Conservation (phyloP, 495 filamentous ascomycete species). For the Platismatia glauca region DNA sequence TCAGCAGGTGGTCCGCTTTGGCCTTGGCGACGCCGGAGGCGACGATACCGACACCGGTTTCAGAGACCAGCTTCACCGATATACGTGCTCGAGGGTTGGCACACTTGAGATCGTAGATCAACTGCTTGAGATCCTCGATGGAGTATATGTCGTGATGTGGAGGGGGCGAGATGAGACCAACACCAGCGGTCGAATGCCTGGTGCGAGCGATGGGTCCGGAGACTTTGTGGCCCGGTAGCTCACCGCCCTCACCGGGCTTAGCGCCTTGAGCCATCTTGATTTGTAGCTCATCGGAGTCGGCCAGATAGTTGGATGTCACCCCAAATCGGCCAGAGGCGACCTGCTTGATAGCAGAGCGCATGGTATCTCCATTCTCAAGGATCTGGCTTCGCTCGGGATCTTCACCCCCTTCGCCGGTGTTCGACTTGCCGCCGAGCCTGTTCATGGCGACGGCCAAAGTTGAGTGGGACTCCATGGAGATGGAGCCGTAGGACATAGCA, state of each 20-base stretch:
- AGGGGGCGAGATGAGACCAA: slow-evolving; percentile 96
- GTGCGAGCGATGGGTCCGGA: slow-evolving; percentile 93
- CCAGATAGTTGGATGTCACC: slow-evolving; percentile 97
- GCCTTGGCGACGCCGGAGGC: slow-evolving; percentile 98
- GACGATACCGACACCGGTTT: slow-evolving; percentile 97
- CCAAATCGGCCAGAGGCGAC: slow-evolving; percentile 96
- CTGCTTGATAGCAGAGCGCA: slow-evolving; percentile 98
- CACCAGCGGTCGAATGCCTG: slow-evolving; percentile 95
- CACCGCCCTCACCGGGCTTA: slow-evolving; percentile 97
- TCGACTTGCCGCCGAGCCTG: slow-evolving; percentile 92
- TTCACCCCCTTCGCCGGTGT: slow-evolving; percentile 98
- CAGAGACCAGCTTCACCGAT: slow-evolving; percentile 98
- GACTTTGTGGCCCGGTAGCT: slow-evolving; percentile 96
- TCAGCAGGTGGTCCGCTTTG: slow-evolving; percentile 95
- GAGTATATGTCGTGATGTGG: slow-evolving; percentile 99
- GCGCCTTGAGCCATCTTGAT: slow-evolving; percentile 99
- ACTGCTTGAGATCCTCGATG: slow-evolving; percentile 97
- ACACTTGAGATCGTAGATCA: slow-evolving; percentile 98
- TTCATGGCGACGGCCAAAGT: slow-evolving; percentile 98
- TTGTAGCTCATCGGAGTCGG: slow-evolving; percentile 95
- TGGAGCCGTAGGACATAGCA: slow-evolving; percentile 99
- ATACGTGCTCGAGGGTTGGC: slow-evolving; percentile 89
- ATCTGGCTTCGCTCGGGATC: slow-evolving; percentile 84
- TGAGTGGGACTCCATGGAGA: slow-evolving; percentile 99
- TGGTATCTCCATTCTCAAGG: slow-evolving; percentile 90